Evolutionary conservation across 2,329 filamentous ascomycete genomes (phyloP).

Genomic region (Talaromyces sp.): DNA sequence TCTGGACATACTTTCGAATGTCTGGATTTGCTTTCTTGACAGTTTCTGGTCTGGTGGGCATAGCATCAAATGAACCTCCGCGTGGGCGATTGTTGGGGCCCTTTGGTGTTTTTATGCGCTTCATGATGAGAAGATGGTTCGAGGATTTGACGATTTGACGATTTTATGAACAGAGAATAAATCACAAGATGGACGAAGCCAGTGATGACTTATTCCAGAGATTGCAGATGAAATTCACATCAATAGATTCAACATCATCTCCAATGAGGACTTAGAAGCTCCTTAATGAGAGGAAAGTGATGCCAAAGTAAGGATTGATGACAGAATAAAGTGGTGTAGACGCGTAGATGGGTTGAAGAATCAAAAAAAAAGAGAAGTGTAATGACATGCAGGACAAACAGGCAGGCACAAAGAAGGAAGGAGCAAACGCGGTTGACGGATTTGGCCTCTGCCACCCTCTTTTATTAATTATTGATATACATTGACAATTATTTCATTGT

Average conservation of each 20-base stretch:
- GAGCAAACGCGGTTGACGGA: neutral
- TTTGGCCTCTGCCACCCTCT: neutral
- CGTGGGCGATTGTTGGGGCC: conserved; percentile 1
- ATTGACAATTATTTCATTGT: neutral
- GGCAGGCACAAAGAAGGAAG: conserved; percentile 5
- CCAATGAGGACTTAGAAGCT: neutral
- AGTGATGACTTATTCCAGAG: too few species aligned
- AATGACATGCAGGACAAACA: neutral
- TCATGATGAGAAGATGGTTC: conserved; percentile 1
- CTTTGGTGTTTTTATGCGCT: neutral
- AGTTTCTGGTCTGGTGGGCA: neutral
- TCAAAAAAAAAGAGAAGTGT: neutral
- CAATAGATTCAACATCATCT: neutral
- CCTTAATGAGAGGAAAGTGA: neutral
- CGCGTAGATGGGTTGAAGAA: neutral
- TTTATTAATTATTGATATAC: neutral
- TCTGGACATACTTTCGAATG: conserved; percentile 33
- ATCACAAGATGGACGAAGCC: neutral
- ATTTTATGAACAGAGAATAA: too few species aligned
- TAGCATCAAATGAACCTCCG: neutral
- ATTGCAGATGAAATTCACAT: neutral
- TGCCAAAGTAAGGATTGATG: neutral
- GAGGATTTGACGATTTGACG: too few species aligned
- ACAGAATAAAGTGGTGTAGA: neutral
- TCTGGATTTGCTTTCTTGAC: conserved; percentile 27